Conservation (phyloP, 108 stramenopile species). For the Skeletonema tropicum region DNA sequence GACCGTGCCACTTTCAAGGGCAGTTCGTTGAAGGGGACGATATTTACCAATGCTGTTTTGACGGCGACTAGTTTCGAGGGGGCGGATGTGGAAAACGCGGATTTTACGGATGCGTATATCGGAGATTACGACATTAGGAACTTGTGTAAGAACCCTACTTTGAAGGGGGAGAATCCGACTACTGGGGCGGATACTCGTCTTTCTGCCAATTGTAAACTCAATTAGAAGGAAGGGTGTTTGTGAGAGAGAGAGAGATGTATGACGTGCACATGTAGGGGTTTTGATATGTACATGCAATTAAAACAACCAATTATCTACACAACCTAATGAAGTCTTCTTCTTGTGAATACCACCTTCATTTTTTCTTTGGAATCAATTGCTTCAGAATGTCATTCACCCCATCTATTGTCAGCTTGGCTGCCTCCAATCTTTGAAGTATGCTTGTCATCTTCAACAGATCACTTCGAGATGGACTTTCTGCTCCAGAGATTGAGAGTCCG, state of each 20-base stretch:
- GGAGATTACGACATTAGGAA: slow-evolving; percentile 90
- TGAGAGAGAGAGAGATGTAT: not conserved
- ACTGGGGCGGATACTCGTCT: slow-evolving; percentile 83
- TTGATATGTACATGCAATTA: not conserved
- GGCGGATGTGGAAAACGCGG: slow-evolving; percentile 90
- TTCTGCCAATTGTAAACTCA: slow-evolving; percentile 41
- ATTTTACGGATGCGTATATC: slow-evolving; percentile 92
- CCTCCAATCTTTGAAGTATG: slow-evolving; percentile 26
- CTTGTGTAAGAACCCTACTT: slow-evolving; percentile 95
- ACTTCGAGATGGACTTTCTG: slow-evolving; percentile 15
- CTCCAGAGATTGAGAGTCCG: slow-evolving; percentile 21
- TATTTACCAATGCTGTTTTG: slow-evolving; percentile 93
- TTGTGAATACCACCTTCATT: not conserved
- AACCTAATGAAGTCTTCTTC: not conserved
- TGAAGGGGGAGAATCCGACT: slow-evolving; percentile 91
- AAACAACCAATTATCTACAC: not conserved
- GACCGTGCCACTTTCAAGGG: slow-evolving; percentile 92
- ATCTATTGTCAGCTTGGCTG: slow-evolving; percentile 29
- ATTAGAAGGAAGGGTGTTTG: not conserved
- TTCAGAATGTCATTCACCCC: slow-evolving; percentile 30
- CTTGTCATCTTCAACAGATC: slow-evolving; percentile 30
- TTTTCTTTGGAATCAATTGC: slow-evolving; percentile 29
- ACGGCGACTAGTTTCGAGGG: slow-evolving; percentile 92
- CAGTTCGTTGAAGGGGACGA: slow-evolving; percentile 74
- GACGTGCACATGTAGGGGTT: not conserved